phyloP scores from a whole-genome alignment of 2,329 filamentous ascomycete species.

The Talaromyces amestolkiae region DNA sequence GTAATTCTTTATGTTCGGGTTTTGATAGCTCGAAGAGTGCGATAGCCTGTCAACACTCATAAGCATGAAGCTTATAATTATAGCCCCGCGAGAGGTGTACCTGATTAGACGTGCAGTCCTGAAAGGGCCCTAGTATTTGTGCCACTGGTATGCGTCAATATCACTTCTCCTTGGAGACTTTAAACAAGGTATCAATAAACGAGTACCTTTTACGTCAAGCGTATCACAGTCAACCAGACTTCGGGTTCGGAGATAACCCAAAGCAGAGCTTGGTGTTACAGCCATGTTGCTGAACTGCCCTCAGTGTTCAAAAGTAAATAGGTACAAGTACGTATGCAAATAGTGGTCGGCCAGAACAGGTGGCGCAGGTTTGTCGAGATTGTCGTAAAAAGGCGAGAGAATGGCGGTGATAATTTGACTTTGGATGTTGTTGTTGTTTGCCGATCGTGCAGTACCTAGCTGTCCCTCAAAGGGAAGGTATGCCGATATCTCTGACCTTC shows the following conservation, averaged over 20 bases:
- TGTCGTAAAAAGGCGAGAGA: background rate
- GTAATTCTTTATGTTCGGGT: constrained; percentile 34
- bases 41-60: constrained; percentile 42
- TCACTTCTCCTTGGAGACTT: background rate
- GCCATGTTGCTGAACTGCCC: constrained; percentile 4
- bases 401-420: background rate
- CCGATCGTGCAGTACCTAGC: background rate
- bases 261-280: constrained; percentile 1
- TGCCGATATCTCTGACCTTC: constrained; percentile 8
- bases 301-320: background rate
- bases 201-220: constrained; percentile 48
- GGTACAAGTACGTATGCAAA: background rate
- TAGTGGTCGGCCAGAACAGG: background rate
- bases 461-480: constrained; percentile 8
- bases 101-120: constrained; percentile 57
- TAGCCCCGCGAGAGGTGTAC: constrained; percentile 27
- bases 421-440: background rate
- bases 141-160: constrained; percentile 39
- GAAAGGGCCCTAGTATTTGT: constrained; percentile 48
- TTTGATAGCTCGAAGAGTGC: constrained; percentile 50
- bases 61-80: background rate
- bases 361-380: background rate
- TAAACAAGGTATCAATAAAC: background rate
- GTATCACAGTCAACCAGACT: constrained; percentile 52
- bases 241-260: constrained; percentile 17